Evolutionary conservation across 768 basidiomycete genomes (phyloP).

Genomic region (Punctularia strigosozonata): DNA sequence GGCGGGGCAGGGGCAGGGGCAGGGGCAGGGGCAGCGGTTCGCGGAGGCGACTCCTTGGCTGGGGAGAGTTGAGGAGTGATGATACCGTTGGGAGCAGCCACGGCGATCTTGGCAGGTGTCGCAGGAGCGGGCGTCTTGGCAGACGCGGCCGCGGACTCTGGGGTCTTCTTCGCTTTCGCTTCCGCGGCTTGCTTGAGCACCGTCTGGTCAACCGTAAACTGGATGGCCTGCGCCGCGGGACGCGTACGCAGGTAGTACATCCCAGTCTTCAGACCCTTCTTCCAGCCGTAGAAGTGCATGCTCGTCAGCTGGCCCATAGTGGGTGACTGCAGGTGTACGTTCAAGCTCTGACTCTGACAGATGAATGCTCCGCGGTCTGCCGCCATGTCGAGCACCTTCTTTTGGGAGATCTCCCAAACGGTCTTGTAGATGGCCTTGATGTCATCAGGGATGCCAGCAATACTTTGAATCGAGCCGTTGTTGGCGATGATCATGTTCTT

Average conservation of each 20-base stretch:
- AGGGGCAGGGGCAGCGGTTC: slow-evolving; percentile 9
- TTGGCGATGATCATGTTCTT: slow-evolving; percentile 99
- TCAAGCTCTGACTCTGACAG: slow-evolving; percentile 91
- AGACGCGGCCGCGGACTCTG: neutral
- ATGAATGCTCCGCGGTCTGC: slow-evolving; percentile 99
- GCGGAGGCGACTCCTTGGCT: neutral
- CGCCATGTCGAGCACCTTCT: slow-evolving; percentile 94
- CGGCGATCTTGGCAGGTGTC: slow-evolving; percentile 3
- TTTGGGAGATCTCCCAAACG: slow-evolving; percentile 99
- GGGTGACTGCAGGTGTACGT: slow-evolving; percentile 84
- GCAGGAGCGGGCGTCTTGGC: neutral
- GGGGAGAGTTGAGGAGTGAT: neutral
- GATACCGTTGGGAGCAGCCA: neutral
- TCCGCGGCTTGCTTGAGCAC: slow-evolving; percentile 45
- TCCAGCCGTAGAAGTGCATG: slow-evolving; percentile 99
- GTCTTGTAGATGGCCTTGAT: slow-evolving; percentile 99
- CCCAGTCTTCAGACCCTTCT: slow-evolving; percentile 97
- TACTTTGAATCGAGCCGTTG: slow-evolving; percentile 81
- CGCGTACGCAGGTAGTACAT: slow-evolving; percentile 97
- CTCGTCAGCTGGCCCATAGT: slow-evolving; percentile 87
- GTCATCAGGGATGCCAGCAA: slow-evolving; percentile 78
- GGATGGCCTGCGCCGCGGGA: slow-evolving; percentile 90
- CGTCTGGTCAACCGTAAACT: slow-evolving; percentile 90
- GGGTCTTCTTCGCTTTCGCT: slow-evolving; percentile 1
- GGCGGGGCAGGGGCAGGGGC: slow-evolving; percentile 18